Percentiles rank a stretch among this genome's conserved stretches.
Evolutionary conservation across 2,329 filamentous ascomycete species (phyloP).

Genomic region (Thelonectria blattea): DNA sequence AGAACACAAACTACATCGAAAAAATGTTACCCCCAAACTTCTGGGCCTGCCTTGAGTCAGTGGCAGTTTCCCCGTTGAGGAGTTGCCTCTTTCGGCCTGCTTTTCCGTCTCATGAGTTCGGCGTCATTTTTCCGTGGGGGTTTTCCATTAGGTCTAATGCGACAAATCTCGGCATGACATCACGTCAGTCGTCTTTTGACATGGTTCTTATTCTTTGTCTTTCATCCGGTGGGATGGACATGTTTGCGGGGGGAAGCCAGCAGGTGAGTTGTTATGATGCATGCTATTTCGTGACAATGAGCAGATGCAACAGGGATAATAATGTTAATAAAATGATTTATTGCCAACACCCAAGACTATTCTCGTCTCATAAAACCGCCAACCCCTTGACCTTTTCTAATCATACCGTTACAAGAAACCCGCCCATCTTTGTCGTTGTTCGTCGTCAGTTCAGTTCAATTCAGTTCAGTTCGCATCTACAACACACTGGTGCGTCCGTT

Average conservation of each 20-base stretch:
- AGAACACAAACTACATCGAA: no score
- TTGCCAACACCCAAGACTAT: conserved; percentile 11
- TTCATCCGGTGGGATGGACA: not conserved
- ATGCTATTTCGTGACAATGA: no score
- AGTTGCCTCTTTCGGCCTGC: conserved; percentile 13
- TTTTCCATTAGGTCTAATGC: not conserved
- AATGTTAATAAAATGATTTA: no score
- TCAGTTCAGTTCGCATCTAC: conserved; percentile 10
- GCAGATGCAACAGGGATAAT: no score
- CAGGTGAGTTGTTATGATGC: not conserved
- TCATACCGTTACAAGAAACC: conserved; percentile 6
- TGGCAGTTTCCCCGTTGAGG: not conserved
- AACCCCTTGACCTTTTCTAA: conserved; percentile 23
- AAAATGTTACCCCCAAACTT: conserved; percentile 2
- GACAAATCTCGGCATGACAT: conserved; percentile 5
- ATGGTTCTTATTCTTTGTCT: not conserved
- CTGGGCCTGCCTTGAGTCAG: not conserved
- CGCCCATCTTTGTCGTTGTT: not conserved
- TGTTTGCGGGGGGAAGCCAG: not conserved
- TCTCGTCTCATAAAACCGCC: conserved; percentile 19
- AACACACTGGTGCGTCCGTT: conserved; percentile 22
- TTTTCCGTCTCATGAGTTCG: conserved; percentile 10
- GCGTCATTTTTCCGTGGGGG: conserved; percentile 3
- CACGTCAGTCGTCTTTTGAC: not conserved
- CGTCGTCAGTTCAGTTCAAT: not conserved